Evolutionary conservation across 140 eudicot species (phyloP).

Genomic region (Anethum foeniculum): DNA sequence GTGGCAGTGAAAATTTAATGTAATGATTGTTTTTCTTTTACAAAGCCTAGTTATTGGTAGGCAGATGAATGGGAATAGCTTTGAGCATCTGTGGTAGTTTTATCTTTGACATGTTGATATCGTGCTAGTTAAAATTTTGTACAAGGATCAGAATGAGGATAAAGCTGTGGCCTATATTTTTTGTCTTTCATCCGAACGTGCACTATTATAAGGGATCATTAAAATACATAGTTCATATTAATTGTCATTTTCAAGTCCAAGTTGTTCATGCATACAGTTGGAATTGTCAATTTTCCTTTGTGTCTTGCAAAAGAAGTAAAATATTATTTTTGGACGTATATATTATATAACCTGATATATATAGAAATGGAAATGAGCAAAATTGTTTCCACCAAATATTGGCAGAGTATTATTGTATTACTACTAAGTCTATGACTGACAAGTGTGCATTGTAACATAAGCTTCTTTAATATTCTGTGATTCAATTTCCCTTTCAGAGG

Average conservation of each 20-base stretch:
- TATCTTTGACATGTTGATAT: not conserved
- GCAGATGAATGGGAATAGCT: not conserved
- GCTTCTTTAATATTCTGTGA: not conserved
- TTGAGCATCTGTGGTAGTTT: not conserved
- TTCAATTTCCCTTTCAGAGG: slow-evolving; percentile 47
- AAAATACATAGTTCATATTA: not conserved
- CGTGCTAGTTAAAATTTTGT: not conserved
- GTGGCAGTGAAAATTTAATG: not conserved
- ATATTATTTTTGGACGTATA: not conserved
- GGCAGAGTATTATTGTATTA: not conserved
- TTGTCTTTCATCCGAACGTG: not conserved
- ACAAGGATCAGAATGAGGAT: not conserved
- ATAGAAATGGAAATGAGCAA: not conserved
- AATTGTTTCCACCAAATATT: not conserved
- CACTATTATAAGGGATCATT: not conserved
- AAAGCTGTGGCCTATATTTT: not conserved
- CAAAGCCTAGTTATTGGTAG: not conserved
- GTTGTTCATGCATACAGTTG: not conserved
- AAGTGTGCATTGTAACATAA: not conserved
- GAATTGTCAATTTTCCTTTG: not conserved
- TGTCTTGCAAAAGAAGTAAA: not conserved
- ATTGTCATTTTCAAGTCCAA: not conserved
- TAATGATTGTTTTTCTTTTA: not conserved
- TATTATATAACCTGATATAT: not conserved
- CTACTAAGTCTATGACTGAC: not conserved